Evolutionary conservation across 257 asterid species (phyloP).

Genomic region (Lavandula angustifolia): DNA sequence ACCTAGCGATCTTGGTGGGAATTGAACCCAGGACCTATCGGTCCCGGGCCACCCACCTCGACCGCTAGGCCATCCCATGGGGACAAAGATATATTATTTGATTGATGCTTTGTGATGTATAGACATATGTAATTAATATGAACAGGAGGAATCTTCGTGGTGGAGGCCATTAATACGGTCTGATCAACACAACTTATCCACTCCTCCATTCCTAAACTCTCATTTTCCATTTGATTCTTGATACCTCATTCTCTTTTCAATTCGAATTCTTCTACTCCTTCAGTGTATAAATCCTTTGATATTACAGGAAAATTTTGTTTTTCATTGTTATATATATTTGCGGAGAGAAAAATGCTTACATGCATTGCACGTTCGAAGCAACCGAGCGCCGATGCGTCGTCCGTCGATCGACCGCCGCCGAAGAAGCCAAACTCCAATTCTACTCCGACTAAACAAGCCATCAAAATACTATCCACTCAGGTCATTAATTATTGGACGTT

Average conservation of each 20-base stretch:
- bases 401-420: constrained; percentile 31
- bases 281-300: not conserved
- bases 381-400: constrained; percentile 42
- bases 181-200: constrained; percentile 13
- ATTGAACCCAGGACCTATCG: too few species aligned
- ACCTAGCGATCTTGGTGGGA: too few species aligned
- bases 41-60: too few species aligned
- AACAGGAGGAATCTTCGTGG: constrained; percentile 38
- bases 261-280: not conserved
- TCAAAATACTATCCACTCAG: constrained; percentile 71
- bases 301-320: not conserved
- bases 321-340: not conserved
- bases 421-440: constrained; percentile 37
- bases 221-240: constrained; percentile 22
- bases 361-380: constrained; percentile 90
- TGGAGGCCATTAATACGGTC: constrained; percentile 40
- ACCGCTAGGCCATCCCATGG: too few species aligned
- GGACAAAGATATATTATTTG: too few species aligned
- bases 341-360: constrained; percentile 62
- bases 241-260: constrained; percentile 1
- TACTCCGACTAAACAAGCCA: constrained; percentile 55
- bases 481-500: constrained; percentile 32
- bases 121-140: constrained; percentile 17
- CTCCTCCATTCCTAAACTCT: constrained; percentile 3
- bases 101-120: not conserved